Evolutionary conservation across 345 rosid species (phyloP).

Genomic region (Citrus mangshanensis): DNA sequence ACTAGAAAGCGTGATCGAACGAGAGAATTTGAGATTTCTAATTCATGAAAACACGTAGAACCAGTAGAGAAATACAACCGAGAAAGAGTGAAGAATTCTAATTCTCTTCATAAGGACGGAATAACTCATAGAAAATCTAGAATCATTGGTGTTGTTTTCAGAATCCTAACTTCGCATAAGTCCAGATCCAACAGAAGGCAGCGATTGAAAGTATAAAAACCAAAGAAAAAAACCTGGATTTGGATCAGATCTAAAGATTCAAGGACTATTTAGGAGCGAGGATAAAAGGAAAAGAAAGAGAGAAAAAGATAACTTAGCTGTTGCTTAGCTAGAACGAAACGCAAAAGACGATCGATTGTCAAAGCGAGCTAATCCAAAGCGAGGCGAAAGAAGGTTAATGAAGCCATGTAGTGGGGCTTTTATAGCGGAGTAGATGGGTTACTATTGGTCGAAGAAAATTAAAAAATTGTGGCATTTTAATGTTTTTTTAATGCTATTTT

Average conservation of each 20-base stretch:
- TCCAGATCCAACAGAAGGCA: slow-evolving; percentile 2
- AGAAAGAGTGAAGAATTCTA: slow-evolving; percentile 80
- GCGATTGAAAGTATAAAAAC: too few relatives aligned
- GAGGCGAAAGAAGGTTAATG: slow-evolving; percentile 9
- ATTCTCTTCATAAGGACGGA: slow-evolving; percentile 63
- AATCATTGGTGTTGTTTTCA: slow-evolving; percentile 31
- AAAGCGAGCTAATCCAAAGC: neutral
- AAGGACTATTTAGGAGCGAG: neutral
- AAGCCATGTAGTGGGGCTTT: fast-evolving
- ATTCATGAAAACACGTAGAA: slow-evolving; percentile 78
- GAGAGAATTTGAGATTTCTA: neutral
- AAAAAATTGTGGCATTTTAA: neutral
- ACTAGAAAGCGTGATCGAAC: neutral
- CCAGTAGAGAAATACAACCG: slow-evolving; percentile 91
- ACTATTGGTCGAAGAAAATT: neutral
- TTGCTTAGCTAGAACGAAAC: neutral
- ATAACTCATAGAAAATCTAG: slow-evolving; percentile 55
- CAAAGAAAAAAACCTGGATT: slow-evolving; percentile 23
- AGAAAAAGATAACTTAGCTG: slow-evolving; percentile 24
- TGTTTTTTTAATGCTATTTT: neutral
- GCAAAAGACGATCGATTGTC: neutral
- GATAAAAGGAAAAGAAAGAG: neutral
- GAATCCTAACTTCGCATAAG: slow-evolving; percentile 11
- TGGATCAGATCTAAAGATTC: slow-evolving; percentile 18
- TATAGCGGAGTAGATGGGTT: slow-evolving; percentile 22